Conservation (phyloP, 805 yeast genomes). For the Soucietia sequanensis region DNA sequence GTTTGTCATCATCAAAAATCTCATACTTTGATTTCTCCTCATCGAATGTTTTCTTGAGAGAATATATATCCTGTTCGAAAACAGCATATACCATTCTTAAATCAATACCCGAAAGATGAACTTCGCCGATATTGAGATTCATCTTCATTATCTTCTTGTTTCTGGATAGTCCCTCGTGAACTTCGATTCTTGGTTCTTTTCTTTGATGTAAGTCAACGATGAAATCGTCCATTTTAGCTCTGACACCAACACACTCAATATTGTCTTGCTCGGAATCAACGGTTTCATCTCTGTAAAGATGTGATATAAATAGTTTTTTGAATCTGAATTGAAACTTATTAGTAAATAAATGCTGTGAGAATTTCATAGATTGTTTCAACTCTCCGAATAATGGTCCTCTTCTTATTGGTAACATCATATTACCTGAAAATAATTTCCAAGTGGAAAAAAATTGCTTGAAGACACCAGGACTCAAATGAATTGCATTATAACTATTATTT, state of each 20-base stretch:
- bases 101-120: conserved; percentile 55
- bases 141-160: conserved; percentile 52
- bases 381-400: conserved; percentile 70
- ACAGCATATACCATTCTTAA: conserved; percentile 53
- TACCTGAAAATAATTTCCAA: conserved; percentile 86
- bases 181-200: conserved; percentile 32
- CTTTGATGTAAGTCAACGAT: conserved; percentile 42
- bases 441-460: conserved; percentile 71
- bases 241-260: conserved; percentile 66
- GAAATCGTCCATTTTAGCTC: conserved; percentile 38
- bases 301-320: conserved; percentile 72
- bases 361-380: conserved; percentile 55
- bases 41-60: conserved; percentile 2
- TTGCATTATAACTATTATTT: conserved; percentile 55
- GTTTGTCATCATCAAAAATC: conserved; percentile 51
- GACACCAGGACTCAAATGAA: conserved; percentile 72
- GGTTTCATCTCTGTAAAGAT: conserved; percentile 58
- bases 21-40: conserved; percentile 17
- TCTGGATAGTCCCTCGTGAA: conserved; percentile 45
- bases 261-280: conserved; percentile 39
- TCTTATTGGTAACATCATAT: conserved; percentile 74
- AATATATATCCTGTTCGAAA: conserved; percentile 36
- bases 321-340: conserved; percentile 77
- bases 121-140: conserved; percentile 67
- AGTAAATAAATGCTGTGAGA: conserved; percentile 71